Evolutionary conservation across 129 eudicot species (phyloP), one percentile per base, ranked within the genome.

Genomic region (Arctium minus): DNA sequence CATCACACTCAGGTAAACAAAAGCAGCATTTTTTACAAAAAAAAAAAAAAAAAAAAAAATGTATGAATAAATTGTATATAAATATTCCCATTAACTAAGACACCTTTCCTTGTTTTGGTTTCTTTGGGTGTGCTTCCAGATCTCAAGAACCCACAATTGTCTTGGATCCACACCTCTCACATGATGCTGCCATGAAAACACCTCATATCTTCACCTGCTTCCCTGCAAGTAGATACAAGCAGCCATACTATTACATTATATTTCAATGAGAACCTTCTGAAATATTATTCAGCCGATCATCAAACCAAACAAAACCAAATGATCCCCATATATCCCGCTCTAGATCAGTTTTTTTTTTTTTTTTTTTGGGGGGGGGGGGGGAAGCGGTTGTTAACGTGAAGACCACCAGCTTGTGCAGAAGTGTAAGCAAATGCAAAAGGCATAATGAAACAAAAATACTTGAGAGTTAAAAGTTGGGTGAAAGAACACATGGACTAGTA

Each of bases 31-130:
- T 75, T 82, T 22, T 22, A 22, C 27, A 22, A 82, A 75, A 75
- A 48, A 18, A 65, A 76, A 60, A 62, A 13, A 22, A 82, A 75
- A 75, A 48, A 18, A 65, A 76, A 60, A 62, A 13, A 75, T 13
- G 62, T 73, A 73, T 29, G 17, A 12, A 81, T 4, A 53, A 27
- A 79, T 33, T 27, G 68, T 40, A 50, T 38, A 53, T 27, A 30
- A 64, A 82, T 70, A 39, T 35, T 44, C 10, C 31, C 8, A 60
- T 46, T 2, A 81, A 74, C 15, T 18, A 18, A 18, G 74, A 62
- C 79, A 39, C 40, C 33, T 67, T 75, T 42, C 79, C 85, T 37
- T 40, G 48, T 64, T 81, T 74, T 42, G 27, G 12, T 40, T 78
- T 31, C 37, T 65, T 62, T 81, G 85, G 75, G 12, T 62, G 68